These are phyloP conservation scores for Xylaria sp. DNA, from an alignment of 2,329 filamentous ascomycete genomes.

Conservation along the genomic window DNA sequence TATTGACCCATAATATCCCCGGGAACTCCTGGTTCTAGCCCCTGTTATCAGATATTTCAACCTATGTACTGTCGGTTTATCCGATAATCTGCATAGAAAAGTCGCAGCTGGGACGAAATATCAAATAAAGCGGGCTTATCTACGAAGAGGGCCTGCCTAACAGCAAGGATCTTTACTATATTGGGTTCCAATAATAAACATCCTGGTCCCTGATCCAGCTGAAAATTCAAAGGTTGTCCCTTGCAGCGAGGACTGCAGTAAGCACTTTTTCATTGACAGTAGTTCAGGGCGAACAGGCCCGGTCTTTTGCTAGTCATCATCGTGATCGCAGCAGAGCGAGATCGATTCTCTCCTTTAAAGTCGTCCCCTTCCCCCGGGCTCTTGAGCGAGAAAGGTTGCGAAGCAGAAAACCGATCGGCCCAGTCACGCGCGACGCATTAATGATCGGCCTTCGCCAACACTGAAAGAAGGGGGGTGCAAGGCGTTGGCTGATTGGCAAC, in stretches of 20 bases:
- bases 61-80: too few relatives aligned
- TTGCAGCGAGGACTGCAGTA: not conserved
- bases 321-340: not conserved
- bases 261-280: not conserved
- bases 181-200: not conserved
- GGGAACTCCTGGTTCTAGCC: too few relatives aligned
- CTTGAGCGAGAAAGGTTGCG: constrained; percentile 2
- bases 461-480: constrained; percentile 6
- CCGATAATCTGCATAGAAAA: too few relatives aligned
- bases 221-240: not conserved
- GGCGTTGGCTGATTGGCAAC: constrained; percentile 15
- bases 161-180: too few relatives aligned
- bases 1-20: too few relatives aligned
- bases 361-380: not conserved
- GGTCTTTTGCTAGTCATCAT: too few relatives aligned
- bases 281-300: not conserved
- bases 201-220: not conserved
- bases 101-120: too few relatives aligned
- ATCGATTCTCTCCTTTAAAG: not conserved
- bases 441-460: constrained; percentile 15
- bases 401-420: not conserved
- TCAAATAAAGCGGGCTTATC: too few relatives aligned
- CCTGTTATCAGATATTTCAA: too few relatives aligned
- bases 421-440: constrained; percentile 18
- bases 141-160: too few relatives aligned